phyloP scores from a whole-genome alignment of 2,329 filamentous ascomycete genomes.

The Colletotrichum graminicola region DNA sequence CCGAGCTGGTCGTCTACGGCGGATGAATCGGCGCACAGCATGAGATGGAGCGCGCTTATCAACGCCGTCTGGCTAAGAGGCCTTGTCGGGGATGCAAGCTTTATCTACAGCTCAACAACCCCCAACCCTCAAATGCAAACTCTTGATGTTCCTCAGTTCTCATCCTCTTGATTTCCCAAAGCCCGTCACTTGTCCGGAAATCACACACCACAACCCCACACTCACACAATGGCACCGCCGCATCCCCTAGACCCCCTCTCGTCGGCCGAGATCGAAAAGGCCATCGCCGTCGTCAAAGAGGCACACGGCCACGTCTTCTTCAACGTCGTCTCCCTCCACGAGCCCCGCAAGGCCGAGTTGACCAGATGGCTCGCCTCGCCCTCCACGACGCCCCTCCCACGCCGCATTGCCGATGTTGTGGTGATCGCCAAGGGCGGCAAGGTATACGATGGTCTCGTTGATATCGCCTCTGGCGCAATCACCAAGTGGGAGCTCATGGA shows the following conservation, averaged over 20 bases:
- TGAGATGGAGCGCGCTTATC: conserved; percentile 24
- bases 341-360: conserved; percentile 90
- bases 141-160: neutral
- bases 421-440: conserved; percentile 83
- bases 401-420: conserved; percentile 83
- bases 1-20: conserved; percentile 19
- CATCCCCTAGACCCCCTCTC: conserved; percentile 86
- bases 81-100: conserved; percentile 21
- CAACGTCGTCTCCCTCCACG: conserved; percentile 87
- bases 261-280: conserved; percentile 77
- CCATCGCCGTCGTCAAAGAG: conserved; percentile 76
- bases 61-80: conserved; percentile 15
- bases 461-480: conserved; percentile 76
- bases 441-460: conserved; percentile 85
- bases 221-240: conserved; percentile 20
- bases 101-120: conserved; percentile 28
- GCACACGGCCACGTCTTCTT: conserved; percentile 80
- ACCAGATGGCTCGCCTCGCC: conserved; percentile 80
- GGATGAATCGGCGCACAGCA: conserved; percentile 18
- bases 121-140: neutral
- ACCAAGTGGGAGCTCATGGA: conserved; percentile 80
- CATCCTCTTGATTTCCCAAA: conserved; percentile 4
- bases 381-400: conserved; percentile 70
- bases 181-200: neutral
- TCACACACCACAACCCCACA: conserved; percentile 5